Conservation (phyloP, 2,329 filamentous ascomycete genomes). For the Blastomyces gilchristii region DNA sequence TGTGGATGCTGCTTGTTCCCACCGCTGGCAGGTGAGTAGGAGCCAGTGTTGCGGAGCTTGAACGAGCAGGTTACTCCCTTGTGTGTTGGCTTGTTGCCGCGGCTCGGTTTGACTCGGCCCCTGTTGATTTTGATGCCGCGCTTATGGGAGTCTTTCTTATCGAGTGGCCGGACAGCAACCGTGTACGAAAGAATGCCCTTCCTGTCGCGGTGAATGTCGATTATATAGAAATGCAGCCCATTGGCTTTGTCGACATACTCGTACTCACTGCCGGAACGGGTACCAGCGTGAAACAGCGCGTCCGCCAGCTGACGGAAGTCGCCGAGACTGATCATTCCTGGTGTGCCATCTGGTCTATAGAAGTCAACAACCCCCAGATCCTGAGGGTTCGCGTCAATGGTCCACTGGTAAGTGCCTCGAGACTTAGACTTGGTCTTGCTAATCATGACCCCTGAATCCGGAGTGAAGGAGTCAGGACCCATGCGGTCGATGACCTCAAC, state of each 20-base stretch:
- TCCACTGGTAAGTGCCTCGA: slow-evolving; percentile 13
- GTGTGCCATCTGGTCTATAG: slow-evolving; percentile 13
- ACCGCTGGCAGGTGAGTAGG: slow-evolving; percentile 8
- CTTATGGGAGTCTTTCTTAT: slow-evolving; percentile 11
- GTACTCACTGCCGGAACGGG: slow-evolving; percentile 16
- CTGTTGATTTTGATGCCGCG: slow-evolving; percentile 8
- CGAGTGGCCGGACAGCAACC: slow-evolving; percentile 11
- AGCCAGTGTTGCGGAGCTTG: slow-evolving; percentile 13
- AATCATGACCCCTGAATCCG: slow-evolving; percentile 16
- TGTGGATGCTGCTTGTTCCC: slow-evolving; percentile 11
- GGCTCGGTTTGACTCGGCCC: slow-evolving; percentile 3
- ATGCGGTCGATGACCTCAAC: slow-evolving; percentile 17
- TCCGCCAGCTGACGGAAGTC: slow-evolving; percentile 16
- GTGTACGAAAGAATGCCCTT: slow-evolving; percentile 15
- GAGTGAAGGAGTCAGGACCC: slow-evolving; percentile 16
- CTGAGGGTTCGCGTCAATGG: slow-evolving; percentile 16
- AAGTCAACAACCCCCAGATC: slow-evolving; percentile 15
- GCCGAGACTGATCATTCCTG: slow-evolving; percentile 12
- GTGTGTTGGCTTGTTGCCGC: slow-evolving; percentile 9
- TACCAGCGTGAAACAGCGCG: slow-evolving; percentile 16
- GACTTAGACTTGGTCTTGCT: slow-evolving; percentile 12
- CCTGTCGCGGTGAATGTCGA: slow-evolving; percentile 14
- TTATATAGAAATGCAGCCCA: slow-evolving; percentile 14
- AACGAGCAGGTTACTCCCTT: slow-evolving; percentile 15
- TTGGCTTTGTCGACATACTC: slow-evolving; percentile 16